phyloP scores from a whole-genome alignment of 331 rosid genomes.

The Acacia pycnantha region DNA sequence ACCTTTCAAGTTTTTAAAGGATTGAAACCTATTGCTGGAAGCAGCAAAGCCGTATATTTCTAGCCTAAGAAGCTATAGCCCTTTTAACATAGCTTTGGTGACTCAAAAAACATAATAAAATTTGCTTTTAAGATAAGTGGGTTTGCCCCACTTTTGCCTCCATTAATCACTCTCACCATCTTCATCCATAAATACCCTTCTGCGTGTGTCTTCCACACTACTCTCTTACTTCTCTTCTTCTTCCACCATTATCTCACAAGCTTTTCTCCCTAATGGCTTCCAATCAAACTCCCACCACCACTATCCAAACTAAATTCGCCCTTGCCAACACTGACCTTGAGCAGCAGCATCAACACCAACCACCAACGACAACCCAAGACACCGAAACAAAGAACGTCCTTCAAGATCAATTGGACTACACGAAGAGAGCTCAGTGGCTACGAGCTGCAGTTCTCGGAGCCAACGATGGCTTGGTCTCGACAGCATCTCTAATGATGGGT shows the following conservation, averaged over 20 bases:
- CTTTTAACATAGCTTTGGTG: not conserved
- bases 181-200: conserved; percentile 74
- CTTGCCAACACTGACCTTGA: conserved; percentile 44
- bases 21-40: not conserved
- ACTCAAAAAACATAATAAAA: too few species aligned
- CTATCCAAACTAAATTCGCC: conserved; percentile 34
- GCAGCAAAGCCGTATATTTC: not conserved
- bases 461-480: conserved; percentile 88
- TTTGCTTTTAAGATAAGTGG: conserved; percentile 34
- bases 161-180: not conserved
- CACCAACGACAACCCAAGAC: conserved; percentile 34
- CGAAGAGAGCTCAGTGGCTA: conserved; percentile 90
- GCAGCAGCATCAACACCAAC: conserved; percentile 36
- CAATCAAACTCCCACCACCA: conserved; percentile 32
- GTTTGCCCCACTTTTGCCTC: conserved; percentile 50
- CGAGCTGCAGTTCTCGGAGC: conserved; percentile 91
- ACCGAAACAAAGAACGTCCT: conserved; percentile 20
- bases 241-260: not conserved
- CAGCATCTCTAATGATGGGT: conserved; percentile 92
- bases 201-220: conserved; percentile 86
- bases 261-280: conserved; percentile 45
- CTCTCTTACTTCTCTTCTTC: conserved; percentile 35
- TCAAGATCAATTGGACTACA: conserved; percentile 65
- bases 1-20: not conserved
- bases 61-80: not conserved